Evolutionary conservation across 2,329 filamentous ascomycete species (phyloP).

Genomic region (Trichothecium sympodiale): DNA sequence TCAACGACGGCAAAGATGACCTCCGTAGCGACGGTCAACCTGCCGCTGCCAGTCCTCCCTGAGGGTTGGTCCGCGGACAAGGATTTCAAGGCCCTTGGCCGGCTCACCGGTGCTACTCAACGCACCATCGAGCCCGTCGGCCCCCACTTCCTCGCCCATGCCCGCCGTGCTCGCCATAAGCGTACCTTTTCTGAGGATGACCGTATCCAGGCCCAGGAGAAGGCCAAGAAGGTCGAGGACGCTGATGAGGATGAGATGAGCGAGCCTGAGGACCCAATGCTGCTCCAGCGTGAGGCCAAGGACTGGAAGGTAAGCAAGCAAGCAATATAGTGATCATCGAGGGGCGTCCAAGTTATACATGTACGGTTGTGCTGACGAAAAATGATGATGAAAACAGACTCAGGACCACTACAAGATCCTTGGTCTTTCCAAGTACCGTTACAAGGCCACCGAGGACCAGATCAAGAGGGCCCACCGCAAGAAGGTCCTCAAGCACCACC

Average conservation of each 20-base stretch:
- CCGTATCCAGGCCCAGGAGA: conserved; percentile 89
- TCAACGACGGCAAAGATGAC: conserved; percentile 50
- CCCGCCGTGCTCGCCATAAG: conserved; percentile 88
- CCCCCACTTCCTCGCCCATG: conserved; percentile 95
- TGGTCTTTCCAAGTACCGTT: conserved; percentile 84
- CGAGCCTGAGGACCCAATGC: conserved; percentile 84
- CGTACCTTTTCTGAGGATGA: conserved; percentile 98
- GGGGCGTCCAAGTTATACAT: not conserved
- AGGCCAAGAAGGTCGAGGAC: conserved; percentile 90
- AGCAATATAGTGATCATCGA: not conserved
- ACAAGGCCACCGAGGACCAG: conserved; percentile 88
- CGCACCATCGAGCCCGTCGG: conserved; percentile 92
- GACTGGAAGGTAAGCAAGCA: conserved; percentile 83
- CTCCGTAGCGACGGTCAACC: conserved; percentile 45
- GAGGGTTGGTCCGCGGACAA: conserved; percentile 78
- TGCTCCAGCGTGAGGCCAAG: conserved; percentile 89
- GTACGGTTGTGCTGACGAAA: not conserved
- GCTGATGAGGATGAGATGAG: conserved; percentile 84
- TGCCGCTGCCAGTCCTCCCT: conserved; percentile 65
- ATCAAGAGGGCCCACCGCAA: conserved; percentile 99
- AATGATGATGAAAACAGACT: conserved; percentile 33
- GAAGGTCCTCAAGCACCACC: conserved; percentile 98
- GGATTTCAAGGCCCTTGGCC: conserved; percentile 77
- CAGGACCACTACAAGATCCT: conserved; percentile 99
- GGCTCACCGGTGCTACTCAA: conserved; percentile 66